Conservation (phyloP, 1,284 basidiomycete genomes). For the Athelia psychrophila region DNA sequence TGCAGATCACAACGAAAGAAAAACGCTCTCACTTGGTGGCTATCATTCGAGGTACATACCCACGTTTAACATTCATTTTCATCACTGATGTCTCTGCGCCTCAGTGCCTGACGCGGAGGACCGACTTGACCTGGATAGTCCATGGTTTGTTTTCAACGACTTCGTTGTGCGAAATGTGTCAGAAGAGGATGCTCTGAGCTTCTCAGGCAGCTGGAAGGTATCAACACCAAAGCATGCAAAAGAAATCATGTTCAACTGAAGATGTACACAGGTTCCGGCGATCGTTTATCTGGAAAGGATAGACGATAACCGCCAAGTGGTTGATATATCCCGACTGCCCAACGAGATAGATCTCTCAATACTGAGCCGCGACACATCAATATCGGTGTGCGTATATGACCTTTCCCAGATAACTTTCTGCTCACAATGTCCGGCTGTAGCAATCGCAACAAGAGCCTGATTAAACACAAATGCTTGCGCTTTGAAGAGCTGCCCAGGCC, state of each 20-base stretch:
- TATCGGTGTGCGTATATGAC: slow-evolving; percentile 63
- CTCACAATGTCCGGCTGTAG: slow-evolving; percentile 32
- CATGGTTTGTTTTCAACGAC: slow-evolving; percentile 98
- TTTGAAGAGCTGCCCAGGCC: slow-evolving; percentile 81
- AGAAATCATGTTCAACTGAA: too few species aligned
- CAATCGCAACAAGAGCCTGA: slow-evolving; percentile 68
- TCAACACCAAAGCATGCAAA: too few species aligned
- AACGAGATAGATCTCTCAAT: slow-evolving; percentile 72
- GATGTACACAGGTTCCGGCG: slow-evolving; percentile 74
- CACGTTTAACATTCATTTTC: background rate
- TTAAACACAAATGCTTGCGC: slow-evolving; percentile 77
- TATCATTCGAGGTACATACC: slow-evolving; percentile 68
- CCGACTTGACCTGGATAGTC: slow-evolving; percentile 38
- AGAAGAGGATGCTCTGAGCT: slow-evolving; percentile 85
- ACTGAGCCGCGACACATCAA: slow-evolving; percentile 83
- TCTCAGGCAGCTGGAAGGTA: slow-evolving; percentile 92
- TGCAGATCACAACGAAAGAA: slow-evolving; percentile 79
- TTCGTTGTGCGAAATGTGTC: slow-evolving; percentile 86
- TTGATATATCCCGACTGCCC: slow-evolving; percentile 71
- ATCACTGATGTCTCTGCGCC: background rate
- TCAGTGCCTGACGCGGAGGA: slow-evolving; percentile 67
- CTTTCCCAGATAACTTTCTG: background rate
- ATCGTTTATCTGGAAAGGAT: slow-evolving; percentile 85
- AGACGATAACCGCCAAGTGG: slow-evolving; percentile 44
- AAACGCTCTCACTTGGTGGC: slow-evolving; percentile 87